Base-by-base conservation (phyloP, 441 rosid genomes). In the Kokia cookei region DNA sequence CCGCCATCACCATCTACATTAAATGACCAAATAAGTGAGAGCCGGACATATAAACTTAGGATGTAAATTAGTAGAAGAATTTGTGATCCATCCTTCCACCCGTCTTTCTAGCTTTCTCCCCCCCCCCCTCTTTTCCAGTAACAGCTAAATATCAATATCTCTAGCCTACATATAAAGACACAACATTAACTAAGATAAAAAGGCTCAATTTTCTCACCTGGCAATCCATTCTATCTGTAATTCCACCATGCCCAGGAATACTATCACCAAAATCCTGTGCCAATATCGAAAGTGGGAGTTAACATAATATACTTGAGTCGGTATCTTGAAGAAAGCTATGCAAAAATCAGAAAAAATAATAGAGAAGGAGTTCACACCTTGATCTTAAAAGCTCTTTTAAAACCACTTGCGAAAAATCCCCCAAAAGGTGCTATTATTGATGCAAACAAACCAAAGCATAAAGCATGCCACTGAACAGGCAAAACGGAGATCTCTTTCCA, bases 351-450 rank as follows among this genome's bases (percentile, higher is more conserved):
- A 24, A 73, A n/a, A 13, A 37, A 50, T 65, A 65, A 59, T 57
- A 58, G 50, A 63, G 65, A 72, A 63, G 57, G 60, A 67, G 63
- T 64, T 22, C 74, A 19, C 71, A 91, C 97, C 97, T 94, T 94
- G 82, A 94, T 76, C 76, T 91, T 92, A 73, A 94, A 94, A 73
- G 98, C 98, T 86, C 98, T 86, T 77, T 94, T 94, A 71, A 92
- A 92, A 64, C 97, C 97, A 73, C 98, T 94, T 3, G 98, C 98
- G 7, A 94, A 94, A 80, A 94, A 94, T 71, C 98, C 98, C 72
- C 98, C 97, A 74, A 94, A 94, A 69, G 98, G 98, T 19, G 98
- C 98, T 84, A 94, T 94, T 40, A 94, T 89, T 69, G 98, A 94
- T 43, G 98, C 97, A 74, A 94, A 94, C 80, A 94, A 79, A 42